Conservation (phyloP, 805 yeast genomes). For the Sugiyamaella mastotermitis region DNA sequence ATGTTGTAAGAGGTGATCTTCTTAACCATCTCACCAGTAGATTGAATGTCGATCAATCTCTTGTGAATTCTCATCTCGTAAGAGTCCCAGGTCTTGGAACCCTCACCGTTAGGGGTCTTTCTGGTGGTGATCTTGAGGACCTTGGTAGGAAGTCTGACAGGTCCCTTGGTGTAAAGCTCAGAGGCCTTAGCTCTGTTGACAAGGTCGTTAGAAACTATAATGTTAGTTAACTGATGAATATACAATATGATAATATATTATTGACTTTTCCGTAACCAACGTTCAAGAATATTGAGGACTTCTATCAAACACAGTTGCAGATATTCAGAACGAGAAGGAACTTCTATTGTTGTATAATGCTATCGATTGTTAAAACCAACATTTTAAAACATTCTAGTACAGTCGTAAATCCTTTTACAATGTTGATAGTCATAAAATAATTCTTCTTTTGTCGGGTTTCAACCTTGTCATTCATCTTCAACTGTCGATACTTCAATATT, state of each 20-base stretch:
- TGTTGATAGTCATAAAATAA: too few species aligned
- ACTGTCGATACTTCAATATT: neutral
- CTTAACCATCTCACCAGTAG: slow-evolving; percentile 90
- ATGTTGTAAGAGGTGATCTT: slow-evolving; percentile 96
- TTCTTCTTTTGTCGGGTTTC: too few species aligned
- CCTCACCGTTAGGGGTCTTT: slow-evolving; percentile 99
- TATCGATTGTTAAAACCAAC: too few species aligned
- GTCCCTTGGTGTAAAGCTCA: slow-evolving; percentile 92
- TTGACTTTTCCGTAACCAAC: too few species aligned
- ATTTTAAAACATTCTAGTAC: too few species aligned
- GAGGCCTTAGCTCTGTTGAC: slow-evolving; percentile 78
- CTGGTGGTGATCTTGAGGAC: slow-evolving; percentile 97
- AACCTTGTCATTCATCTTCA: neutral
- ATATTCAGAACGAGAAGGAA: too few species aligned
- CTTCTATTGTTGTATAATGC: too few species aligned
- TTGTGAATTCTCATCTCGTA: slow-evolving; percentile 99
- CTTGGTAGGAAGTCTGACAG: slow-evolving; percentile 99
- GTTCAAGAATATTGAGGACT: too few species aligned
- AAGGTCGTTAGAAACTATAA: slow-evolving; percentile 75
- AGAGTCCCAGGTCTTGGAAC: slow-evolving; percentile 99
- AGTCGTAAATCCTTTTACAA: too few species aligned
- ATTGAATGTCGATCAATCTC: slow-evolving; percentile 97
- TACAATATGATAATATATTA: too few species aligned
- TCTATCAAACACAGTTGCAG: too few species aligned
- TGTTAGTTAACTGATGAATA: too few species aligned